These are phyloP conservation scores for Eucalyptus sp. DNA, from an alignment of 345 rosid genomes.

Conservation along the genomic window DNA sequence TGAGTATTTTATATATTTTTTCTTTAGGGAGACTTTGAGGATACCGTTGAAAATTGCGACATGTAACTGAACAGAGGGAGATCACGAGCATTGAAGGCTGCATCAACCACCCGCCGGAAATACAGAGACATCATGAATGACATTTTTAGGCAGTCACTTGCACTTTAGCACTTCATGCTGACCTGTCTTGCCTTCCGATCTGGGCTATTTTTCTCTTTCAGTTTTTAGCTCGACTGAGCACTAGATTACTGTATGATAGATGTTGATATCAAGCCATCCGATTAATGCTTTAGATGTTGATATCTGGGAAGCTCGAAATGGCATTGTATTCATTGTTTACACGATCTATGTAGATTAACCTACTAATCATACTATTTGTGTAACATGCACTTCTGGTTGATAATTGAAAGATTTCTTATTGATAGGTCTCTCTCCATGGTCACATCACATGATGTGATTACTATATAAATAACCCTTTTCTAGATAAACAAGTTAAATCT, in stretches of 20 bases:
- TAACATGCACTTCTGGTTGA: background rate
- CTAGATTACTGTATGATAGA: background rate
- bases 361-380: background rate
- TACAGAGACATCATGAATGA: background rate
- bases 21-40: background rate
- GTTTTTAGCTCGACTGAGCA: background rate
- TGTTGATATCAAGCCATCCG: background rate
- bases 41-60: slow-evolving; percentile 20
- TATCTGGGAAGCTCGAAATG: background rate
- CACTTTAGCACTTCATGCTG: background rate
- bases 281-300: background rate
- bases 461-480: background rate
- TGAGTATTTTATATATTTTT: background rate
- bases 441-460: background rate
- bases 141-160: background rate
- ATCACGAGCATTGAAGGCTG: slow-evolving; percentile 3
- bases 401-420: background rate
- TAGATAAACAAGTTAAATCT: background rate
- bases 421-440: background rate
- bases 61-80: background rate
- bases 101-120: slow-evolving; percentile 27
- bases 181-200: background rate
- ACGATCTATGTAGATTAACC: background rate
- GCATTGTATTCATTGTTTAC: background rate
- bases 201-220: background rate